Evolutionary conservation across 2,329 filamentous ascomycete species (phyloP).

Genomic region (Clarireedia hainanense): DNA sequence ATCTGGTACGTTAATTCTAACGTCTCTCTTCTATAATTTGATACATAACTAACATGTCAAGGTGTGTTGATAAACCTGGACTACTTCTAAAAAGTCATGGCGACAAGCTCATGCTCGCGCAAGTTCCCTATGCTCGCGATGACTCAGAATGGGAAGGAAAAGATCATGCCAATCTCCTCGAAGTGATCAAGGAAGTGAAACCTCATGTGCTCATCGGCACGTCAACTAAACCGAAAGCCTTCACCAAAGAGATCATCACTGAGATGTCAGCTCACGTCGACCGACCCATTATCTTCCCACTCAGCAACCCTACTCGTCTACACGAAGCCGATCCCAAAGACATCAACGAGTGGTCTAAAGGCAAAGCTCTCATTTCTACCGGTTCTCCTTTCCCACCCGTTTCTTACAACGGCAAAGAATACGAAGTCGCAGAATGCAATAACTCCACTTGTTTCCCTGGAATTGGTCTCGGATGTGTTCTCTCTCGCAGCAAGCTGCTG

Average conservation of each 20-base stretch:
- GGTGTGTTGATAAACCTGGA: constrained; percentile 76
- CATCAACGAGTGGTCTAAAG: constrained; percentile 69
- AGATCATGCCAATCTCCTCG: constrained; percentile 50
- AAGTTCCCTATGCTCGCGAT: constrained; percentile 58
- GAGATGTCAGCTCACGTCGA: constrained; percentile 70
- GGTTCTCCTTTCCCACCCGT: constrained; percentile 77
- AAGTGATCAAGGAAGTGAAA: constrained; percentile 61
- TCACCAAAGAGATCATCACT: constrained; percentile 63
- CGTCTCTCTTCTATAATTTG: neutral
- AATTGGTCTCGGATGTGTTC: constrained; percentile 71
- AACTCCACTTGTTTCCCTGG: constrained; percentile 82
- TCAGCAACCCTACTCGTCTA: constrained; percentile 77
- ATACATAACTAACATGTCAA: constrained; percentile 27
- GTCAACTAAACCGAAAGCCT: constrained; percentile 68
- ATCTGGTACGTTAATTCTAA: constrained; percentile 53
- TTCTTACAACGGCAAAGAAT: constrained; percentile 43
- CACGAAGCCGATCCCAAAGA: constrained; percentile 77
- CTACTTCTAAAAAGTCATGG: constrained; percentile 58
- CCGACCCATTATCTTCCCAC: constrained; percentile 69
- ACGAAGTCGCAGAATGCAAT: constrained; percentile 70
- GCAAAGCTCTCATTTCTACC: constrained; percentile 71
- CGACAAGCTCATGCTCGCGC: constrained; percentile 56
- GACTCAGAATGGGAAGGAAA: constrained; percentile 55
- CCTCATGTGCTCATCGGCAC: constrained; percentile 81
- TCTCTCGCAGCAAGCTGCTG: constrained; percentile 58